phyloP scores from a whole-genome alignment of 305 asterid genomes.

The Solanum chacoense region DNA sequence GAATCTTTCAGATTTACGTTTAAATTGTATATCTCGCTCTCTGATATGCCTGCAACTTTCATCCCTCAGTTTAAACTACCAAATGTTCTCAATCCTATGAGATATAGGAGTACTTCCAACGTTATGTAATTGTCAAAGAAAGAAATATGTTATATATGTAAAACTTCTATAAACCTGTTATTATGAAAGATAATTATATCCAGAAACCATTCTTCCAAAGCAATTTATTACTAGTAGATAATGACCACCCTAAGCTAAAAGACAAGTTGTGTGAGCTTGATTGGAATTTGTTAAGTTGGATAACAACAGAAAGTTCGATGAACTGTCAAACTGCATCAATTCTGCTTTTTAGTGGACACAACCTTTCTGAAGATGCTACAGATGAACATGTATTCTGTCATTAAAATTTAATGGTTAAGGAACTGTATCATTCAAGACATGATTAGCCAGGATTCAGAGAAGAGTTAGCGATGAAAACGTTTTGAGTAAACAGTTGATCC shows the following conservation, averaged over 20 bases:
- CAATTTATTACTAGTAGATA: neutral
- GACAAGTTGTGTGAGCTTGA: constrained; percentile 1
- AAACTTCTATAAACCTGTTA: neutral
- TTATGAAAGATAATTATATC: neutral
- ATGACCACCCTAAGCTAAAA: neutral
- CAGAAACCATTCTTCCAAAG: neutral
- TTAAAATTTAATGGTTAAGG: neutral
- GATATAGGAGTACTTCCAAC: neutral
- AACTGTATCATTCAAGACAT: neutral
- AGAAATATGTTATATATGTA: neutral
- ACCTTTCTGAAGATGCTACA: neutral
- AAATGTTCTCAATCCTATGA: neutral
- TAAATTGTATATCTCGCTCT: constrained; percentile 43
- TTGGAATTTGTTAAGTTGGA: neutral
- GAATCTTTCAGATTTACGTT: constrained; percentile 41
- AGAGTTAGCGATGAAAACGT: neutral
- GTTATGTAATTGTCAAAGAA: neutral
- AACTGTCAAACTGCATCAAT: neutral
- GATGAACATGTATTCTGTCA: neutral
- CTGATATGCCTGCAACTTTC: constrained; percentile 47
- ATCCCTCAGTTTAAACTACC: neutral
- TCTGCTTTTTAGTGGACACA: neutral
- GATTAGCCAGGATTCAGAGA: neutral
- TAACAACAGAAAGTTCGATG: neutral
- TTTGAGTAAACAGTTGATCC: neutral